A percentile compares a stretch with the other conserved stretches of the same genome.
phyloP scores from a whole-genome alignment of 768 basidiomycete species.

The Rubroboletus satanas region DNA sequence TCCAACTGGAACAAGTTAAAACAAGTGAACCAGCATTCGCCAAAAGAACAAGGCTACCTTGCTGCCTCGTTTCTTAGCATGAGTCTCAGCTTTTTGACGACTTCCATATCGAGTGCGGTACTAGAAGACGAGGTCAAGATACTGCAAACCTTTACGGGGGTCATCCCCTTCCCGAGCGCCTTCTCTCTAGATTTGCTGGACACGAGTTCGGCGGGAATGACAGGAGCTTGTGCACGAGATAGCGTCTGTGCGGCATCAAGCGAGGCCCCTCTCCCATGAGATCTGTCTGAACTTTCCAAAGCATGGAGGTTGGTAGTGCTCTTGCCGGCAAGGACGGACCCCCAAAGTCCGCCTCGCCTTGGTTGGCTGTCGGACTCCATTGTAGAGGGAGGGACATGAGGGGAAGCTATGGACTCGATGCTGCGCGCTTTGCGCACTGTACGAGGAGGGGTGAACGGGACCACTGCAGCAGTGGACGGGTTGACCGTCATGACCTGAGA shows the following conservation, averaged over 20 bases:
- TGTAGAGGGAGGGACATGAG: constrained; percentile 38
- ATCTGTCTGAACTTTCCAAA: constrained; percentile 28
- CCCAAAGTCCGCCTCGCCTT: constrained; percentile 23
- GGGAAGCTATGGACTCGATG: constrained; percentile 64
- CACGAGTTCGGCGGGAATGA: constrained; percentile 34
- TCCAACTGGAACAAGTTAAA: constrained; percentile 58
- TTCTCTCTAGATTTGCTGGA: constrained; percentile 52
- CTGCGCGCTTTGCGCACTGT: constrained; percentile 68
- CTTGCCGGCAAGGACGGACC: constrained; percentile 28
- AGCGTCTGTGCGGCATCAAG: constrained; percentile 51
- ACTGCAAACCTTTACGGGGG: constrained; percentile 64
- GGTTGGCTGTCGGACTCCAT: constrained; percentile 35
- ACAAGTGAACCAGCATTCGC: neutral
- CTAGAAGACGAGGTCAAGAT: constrained; percentile 66
- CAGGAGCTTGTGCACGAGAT: constrained; percentile 51
- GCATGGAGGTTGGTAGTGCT: constrained; percentile 30
- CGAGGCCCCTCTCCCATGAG: constrained; percentile 58
- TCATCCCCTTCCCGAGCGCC: constrained; percentile 46
- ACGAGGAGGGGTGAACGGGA: constrained; percentile 45
- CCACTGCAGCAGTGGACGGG: constrained; percentile 27
- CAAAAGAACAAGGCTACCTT: constrained; percentile 41
- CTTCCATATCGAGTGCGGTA: constrained; percentile 75
- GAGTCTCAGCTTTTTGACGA: constrained; percentile 82
- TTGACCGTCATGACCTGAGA: constrained; percentile 59
- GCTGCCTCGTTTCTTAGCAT: constrained; percentile 91